These are phyloP conservation scores for Solanum peruvianum DNA, from an alignment of 257 asterid genomes.

Conservation along the genomic window DNA sequence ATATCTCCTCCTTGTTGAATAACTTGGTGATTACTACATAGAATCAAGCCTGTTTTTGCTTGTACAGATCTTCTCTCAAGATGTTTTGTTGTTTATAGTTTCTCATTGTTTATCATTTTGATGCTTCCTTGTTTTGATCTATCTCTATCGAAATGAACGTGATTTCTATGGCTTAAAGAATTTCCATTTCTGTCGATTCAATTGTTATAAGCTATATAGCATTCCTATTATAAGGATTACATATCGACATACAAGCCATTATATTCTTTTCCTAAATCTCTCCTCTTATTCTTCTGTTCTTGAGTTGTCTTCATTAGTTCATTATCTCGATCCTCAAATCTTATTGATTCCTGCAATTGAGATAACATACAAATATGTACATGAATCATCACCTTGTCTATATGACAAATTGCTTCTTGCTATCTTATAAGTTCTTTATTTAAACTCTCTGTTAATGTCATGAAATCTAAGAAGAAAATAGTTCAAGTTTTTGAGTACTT, in stretches of 20 bases:
- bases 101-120: not conserved
- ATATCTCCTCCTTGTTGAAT: not conserved
- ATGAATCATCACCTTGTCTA: not conserved
- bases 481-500: too few species aligned
- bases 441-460: too few species aligned
- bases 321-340: not conserved
- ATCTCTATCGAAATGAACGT: not conserved
- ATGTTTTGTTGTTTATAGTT: not conserved
- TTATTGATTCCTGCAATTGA: not conserved
- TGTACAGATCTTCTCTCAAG: not conserved
- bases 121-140: not conserved
- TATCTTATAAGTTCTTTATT: too few species aligned
- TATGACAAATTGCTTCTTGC: too few species aligned
- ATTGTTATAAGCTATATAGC: not conserved
- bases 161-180: not conserved
- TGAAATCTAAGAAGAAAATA: too few species aligned
- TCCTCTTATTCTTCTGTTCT: too few species aligned
- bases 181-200: not conserved
- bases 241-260: too few species aligned
- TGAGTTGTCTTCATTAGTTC: not conserved
- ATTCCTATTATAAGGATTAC: not conserved
- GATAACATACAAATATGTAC: not conserved
- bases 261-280: too few species aligned
- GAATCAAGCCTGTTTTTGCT: not conserved
- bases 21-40: not conserved